These are phyloP conservation scores for Fraxinus baroniana DNA, from an alignment of 305 asterid species.

Conservation along the genomic window DNA sequence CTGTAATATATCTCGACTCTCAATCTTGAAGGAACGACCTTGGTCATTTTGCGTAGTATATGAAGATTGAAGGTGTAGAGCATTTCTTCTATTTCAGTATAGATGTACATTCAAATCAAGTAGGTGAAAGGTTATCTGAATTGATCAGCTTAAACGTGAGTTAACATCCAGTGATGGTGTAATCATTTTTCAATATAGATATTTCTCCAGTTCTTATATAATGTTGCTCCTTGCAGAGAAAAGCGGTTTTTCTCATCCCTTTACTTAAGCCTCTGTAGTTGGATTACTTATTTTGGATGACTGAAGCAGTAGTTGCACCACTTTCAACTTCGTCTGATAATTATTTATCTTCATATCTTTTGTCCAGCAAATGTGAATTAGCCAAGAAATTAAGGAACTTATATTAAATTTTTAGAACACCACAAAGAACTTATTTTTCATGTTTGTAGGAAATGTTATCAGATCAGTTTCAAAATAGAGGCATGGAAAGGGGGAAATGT, in stretches of 20 bases:
- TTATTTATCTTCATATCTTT: background rate
- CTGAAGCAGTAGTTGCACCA: background rate
- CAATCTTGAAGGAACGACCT: constrained; percentile 25
- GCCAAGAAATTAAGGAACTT: background rate
- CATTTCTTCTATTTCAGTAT: constrained; percentile 31
- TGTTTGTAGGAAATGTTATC: background rate
- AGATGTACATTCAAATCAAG: constrained; percentile 49
- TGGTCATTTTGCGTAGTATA: constrained; percentile 26
- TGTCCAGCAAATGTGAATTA: background rate
- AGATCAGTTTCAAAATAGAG: background rate
- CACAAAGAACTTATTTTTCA: background rate
- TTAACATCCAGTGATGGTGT: constrained; percentile 17
- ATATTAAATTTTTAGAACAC: background rate
- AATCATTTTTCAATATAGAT: constrained; percentile 15
- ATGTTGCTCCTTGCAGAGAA: constrained; percentile 8
- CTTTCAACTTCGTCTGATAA: background rate
- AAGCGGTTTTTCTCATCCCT: background rate
- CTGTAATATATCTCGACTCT: constrained; percentile 42
- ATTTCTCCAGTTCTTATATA: background rate
- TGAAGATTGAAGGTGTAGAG: constrained; percentile 30
- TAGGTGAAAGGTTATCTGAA: constrained; percentile 29
- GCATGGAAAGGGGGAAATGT: background rate
- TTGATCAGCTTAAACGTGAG: constrained; percentile 16
- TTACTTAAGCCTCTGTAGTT: background rate
- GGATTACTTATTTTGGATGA: background rate